These are phyloP conservation scores for Telfairia occidentalis DNA, from an alignment of 331 rosid genomes.

Conservation along the genomic window DNA sequence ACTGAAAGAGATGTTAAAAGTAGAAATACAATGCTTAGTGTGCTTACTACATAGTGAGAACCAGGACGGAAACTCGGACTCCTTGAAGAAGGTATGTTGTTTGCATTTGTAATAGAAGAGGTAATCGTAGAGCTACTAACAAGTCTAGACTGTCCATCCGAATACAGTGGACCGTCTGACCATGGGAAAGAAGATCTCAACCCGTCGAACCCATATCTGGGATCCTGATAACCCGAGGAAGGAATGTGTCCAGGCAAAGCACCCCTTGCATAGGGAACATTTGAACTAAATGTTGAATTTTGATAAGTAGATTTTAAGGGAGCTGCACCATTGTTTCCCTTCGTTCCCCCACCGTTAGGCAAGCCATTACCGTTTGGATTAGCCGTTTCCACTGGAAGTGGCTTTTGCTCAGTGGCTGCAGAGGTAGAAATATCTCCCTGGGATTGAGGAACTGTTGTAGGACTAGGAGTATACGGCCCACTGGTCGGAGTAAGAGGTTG, in stretches of 20 bases:
- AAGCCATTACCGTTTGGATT: conserved; percentile 54
- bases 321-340: conserved; percentile 41
- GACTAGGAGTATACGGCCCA: conserved; percentile 55
- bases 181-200: conserved; percentile 10
- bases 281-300: conserved; percentile 28
- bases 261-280: conserved; percentile 37
- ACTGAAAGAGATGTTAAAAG: not conserved
- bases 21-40: not conserved
- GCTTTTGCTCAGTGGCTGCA: conserved; percentile 58
- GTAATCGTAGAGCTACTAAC: conserved; percentile 4
- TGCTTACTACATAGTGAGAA: conserved; percentile 63
- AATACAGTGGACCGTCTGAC: conserved; percentile 15
- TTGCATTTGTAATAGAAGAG: conserved; percentile 33
- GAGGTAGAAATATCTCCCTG: conserved; percentile 61
- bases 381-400: conserved; percentile 45
- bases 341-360: conserved; percentile 35
- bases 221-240: conserved; percentile 18
- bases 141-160: conserved; percentile 19
- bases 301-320: conserved; percentile 30
- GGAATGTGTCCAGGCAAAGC: conserved; percentile 22
- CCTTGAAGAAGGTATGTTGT: conserved; percentile 41
- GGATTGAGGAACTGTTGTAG: conserved; percentile 43
- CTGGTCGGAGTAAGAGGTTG: conserved; percentile 75
- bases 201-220: conserved; percentile 19
- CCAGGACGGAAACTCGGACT: conserved; percentile 65